Evolutionary conservation across 495 filamentous ascomycete species (phyloP).

Genomic region (Penicillium mononematosum): DNA sequence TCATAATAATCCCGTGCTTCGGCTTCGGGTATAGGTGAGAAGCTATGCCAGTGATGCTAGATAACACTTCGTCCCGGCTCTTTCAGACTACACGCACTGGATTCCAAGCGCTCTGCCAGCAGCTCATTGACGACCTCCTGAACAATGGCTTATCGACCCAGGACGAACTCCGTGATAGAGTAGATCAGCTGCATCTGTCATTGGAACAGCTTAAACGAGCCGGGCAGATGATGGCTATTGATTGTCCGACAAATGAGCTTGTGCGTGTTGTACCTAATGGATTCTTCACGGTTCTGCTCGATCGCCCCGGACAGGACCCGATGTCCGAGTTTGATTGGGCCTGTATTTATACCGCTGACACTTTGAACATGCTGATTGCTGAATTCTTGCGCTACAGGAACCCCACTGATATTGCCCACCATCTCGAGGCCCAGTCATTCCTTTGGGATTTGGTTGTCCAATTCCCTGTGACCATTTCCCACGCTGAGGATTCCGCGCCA

Average conservation of each 20-base stretch:
- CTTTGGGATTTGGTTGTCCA: background rate
- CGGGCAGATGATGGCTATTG: constrained; percentile 4
- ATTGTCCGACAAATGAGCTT: background rate
- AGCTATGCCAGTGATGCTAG: background rate
- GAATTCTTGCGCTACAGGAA: background rate
- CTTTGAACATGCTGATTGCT: background rate
- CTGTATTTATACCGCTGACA: background rate
- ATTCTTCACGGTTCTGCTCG: background rate
- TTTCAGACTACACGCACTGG: background rate
- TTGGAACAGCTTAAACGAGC: background rate
- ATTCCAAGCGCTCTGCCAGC: background rate
- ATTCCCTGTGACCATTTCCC: background rate
- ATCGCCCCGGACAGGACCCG: background rate
- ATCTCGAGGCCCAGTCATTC: background rate
- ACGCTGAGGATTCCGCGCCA: background rate
- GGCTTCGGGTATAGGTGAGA: background rate
- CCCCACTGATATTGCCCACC: background rate
- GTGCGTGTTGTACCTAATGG: background rate
- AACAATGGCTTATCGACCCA: background rate
- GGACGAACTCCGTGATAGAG: background rate
- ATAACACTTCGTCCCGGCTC: background rate
- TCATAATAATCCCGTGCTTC: background rate
- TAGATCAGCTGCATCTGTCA: background rate
- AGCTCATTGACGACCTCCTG: background rate
- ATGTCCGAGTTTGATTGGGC: constrained; percentile 5